phyloP scores from a whole-genome alignment of 306 rosid genomes.

The Lotus japonicus region DNA sequence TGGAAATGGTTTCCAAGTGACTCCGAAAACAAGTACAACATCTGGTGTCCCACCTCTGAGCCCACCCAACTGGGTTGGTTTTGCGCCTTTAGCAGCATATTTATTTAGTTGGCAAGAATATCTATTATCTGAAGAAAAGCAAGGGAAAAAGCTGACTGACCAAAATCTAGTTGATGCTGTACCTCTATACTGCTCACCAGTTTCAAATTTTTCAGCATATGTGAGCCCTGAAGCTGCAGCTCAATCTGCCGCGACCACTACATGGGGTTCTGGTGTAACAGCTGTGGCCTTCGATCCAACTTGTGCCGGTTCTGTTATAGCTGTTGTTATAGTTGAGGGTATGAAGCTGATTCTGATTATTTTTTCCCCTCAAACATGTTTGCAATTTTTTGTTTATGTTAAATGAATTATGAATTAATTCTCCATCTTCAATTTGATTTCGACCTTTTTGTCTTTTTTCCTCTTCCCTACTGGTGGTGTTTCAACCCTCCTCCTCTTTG shows the following conservation, averaged over 20 bases:
- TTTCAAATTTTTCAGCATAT: constrained; percentile 96
- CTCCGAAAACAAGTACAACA: constrained; percentile 65
- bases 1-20: constrained; percentile 84
- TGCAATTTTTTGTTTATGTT: not conserved
- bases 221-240: constrained; percentile 98
- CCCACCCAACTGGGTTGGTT: constrained; percentile 83
- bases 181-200: constrained; percentile 89
- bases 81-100: constrained; percentile 89
- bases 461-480: not conserved
- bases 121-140: constrained; percentile 68
- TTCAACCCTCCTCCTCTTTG: not conserved
- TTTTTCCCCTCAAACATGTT: constrained; percentile 2
- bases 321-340: constrained; percentile 97
- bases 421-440: not conserved
- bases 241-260: constrained; percentile 96
- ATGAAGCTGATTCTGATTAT: constrained; percentile 18
- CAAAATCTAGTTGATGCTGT: constrained; percentile 56
- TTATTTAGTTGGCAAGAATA: constrained; percentile 94
- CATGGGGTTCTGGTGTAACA: constrained; percentile 99
- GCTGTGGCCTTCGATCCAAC: constrained; percentile 98
- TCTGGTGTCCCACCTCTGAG: constrained; percentile 67
- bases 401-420: not conserved
- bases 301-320: constrained; percentile 91
- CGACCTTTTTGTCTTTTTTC: not conserved
- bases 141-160: constrained; percentile 69